phyloP scores from a whole-genome alignment of 2,329 filamentous ascomycete genomes.

The Trichoderma sp. region DNA sequence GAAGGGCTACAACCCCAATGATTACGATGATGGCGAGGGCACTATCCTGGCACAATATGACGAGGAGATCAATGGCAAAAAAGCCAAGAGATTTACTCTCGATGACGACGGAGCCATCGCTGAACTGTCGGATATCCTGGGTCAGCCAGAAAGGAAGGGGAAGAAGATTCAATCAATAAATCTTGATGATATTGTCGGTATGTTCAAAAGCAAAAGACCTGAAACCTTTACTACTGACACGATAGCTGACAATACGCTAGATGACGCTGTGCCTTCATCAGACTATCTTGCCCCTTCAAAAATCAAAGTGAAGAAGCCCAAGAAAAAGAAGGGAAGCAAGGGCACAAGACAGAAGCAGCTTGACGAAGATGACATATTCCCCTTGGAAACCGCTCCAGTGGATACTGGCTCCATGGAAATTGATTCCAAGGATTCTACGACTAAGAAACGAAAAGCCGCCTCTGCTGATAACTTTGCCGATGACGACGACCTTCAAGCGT shows the following conservation, averaged over 20 bases:
- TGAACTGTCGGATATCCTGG: constrained; percentile 60
- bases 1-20: constrained; percentile 82
- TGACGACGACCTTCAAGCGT: constrained; percentile 89
- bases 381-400: constrained; percentile 40
- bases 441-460: constrained; percentile 65
- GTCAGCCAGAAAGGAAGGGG: constrained; percentile 53
- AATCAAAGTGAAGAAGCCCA: constrained; percentile 91
- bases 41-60: constrained; percentile 88
- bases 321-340: constrained; percentile 91
- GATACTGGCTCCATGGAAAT: constrained; percentile 70
- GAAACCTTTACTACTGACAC: background rate
- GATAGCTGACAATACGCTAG: constrained; percentile 25
- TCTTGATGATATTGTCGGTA: constrained; percentile 72
- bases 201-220: constrained; percentile 30
- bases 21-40: constrained; percentile 64
- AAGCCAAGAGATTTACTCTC: constrained; percentile 82
- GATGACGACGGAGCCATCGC: constrained; percentile 73
- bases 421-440: constrained; percentile 57
- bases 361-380: constrained; percentile 64
- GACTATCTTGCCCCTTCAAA: constrained; percentile 88
- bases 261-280: constrained; percentile 53
- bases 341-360: constrained; percentile 68
- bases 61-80: constrained; percentile 90
- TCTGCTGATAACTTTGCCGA: constrained; percentile 75
- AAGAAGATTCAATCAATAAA: constrained; percentile 72